Conservation (phyloP, 1,284 basidiomycete genomes). For the Vanrija pseudolonga region DNA sequence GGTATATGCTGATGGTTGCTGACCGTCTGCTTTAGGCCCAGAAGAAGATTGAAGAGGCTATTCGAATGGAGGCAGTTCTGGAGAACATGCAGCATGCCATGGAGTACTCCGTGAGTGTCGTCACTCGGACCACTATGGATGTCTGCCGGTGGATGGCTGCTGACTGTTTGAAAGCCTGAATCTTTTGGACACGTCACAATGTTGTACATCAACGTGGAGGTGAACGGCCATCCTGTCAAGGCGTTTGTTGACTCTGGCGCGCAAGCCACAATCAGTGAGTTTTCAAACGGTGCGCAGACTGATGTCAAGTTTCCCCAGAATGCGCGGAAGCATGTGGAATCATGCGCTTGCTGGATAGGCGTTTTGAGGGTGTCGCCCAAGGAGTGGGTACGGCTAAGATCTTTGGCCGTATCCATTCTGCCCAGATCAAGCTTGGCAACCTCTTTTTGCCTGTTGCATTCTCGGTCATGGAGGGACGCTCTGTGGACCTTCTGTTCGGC, state of each 20-base stretch:
- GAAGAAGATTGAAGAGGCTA: conserved; percentile 86
- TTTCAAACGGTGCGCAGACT: not conserved
- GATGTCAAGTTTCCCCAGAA: conserved; percentile 75
- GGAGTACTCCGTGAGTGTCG: conserved; percentile 62
- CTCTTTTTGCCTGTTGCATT: conserved; percentile 86
- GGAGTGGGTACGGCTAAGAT: conserved; percentile 96
- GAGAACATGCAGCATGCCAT: conserved; percentile 90
- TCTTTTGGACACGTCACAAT: conserved; percentile 91
- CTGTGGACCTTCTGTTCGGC: conserved; percentile 90
- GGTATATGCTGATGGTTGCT: not conserved
- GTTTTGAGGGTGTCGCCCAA: conserved; percentile 85
- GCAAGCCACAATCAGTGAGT: conserved; percentile 89
- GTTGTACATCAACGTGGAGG: conserved; percentile 79
- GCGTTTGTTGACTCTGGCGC: conserved; percentile 98
- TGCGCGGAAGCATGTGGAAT: conserved; percentile 91
- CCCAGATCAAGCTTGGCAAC: conserved; percentile 82
- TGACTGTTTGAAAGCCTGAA: conserved; percentile 64
- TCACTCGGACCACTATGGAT: too few species aligned
- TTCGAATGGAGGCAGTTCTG: conserved; percentile 80
- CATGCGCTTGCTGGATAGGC: conserved; percentile 85
- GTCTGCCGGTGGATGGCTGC: too few species aligned
- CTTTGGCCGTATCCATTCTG: conserved; percentile 87
- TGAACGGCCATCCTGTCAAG: conserved; percentile 84
- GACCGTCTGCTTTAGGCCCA: conserved; percentile 56
- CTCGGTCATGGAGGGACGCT: conserved; percentile 90